Evolutionary conservation across 2,329 filamentous ascomycete genomes (phyloP).

Genomic region (Didymella glomerata): DNA sequence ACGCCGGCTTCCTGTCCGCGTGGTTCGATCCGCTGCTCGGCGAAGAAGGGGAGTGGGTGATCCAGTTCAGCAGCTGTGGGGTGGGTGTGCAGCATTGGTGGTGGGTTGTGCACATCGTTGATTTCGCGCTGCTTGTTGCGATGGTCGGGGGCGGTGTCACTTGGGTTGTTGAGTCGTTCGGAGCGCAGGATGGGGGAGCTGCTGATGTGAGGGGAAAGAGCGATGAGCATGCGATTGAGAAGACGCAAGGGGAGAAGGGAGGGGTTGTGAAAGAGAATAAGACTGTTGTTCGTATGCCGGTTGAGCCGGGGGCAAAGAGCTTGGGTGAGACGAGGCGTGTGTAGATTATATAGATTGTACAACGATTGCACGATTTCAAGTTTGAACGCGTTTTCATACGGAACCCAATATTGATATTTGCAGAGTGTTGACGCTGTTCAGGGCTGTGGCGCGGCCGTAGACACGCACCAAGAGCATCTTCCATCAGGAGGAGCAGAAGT

Average conservation of each 20-base stretch:
- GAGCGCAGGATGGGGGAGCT: no score
- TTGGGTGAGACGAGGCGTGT: not conserved
- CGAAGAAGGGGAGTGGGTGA: constrained; percentile 83
- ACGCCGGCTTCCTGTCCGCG: constrained; percentile 83
- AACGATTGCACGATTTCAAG: no score
- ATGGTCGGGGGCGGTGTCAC: not conserved
- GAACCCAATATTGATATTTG: no score
- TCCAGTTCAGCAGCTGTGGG: constrained; percentile 79
- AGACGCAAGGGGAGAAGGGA: not conserved
- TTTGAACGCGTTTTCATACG: no score
- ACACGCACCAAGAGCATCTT: no score
- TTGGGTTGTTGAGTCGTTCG: not conserved
- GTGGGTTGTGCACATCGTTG: constrained; percentile 82
- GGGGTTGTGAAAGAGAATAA: not conserved
- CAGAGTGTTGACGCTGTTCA: no score
- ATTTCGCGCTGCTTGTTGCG: constrained; percentile 11
- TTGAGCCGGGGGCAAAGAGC: not conserved
- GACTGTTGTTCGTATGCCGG: not conserved
- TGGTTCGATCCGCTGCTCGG: constrained; percentile 80
- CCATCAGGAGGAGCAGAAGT: no score
- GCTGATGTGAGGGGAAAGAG: no score
- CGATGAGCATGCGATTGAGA: no score
- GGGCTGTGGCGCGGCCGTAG: no score
- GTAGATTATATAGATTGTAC: no score
- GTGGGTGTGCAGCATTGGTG: constrained; percentile 89